phyloP scores from a whole-genome alignment of 2,329 filamentous ascomycete genomes.

The Arthroderma sp. region DNA sequence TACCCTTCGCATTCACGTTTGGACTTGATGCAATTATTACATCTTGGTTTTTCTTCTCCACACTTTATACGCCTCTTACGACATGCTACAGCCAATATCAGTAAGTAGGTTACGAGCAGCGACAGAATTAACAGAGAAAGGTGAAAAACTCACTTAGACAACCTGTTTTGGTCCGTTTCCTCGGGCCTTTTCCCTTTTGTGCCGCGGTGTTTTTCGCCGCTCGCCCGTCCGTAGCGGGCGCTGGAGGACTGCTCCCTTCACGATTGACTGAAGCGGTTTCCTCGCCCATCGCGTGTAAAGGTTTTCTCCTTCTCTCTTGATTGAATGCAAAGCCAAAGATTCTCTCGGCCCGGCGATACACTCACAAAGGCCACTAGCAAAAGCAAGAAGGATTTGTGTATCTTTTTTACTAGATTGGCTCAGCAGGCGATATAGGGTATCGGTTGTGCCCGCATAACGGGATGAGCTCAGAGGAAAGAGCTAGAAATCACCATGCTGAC shows the following conservation, averaged over 20 bases:
- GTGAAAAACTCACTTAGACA: slow-evolving; percentile 59
- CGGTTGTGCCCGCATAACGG: no score
- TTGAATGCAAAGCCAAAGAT: no score
- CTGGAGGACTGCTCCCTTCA: not conserved
- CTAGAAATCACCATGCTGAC: no score
- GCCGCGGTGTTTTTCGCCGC: slow-evolving; percentile 12
- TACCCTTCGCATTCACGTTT: slow-evolving; percentile 34
- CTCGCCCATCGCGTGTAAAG: no score
- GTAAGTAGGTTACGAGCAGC: not conserved
- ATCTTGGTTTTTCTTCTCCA: slow-evolving; percentile 56
- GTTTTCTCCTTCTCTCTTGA: no score
- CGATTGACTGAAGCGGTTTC: not conserved
- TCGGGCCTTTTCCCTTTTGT: slow-evolving; percentile 22
- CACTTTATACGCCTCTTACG: slow-evolving; percentile 94
- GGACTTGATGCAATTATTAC: slow-evolving; percentile 35
- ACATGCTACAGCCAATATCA: slow-evolving; percentile 49
- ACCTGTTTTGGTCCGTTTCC: slow-evolving; percentile 78
- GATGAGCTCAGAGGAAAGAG: no score
- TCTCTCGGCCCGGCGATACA: no score
- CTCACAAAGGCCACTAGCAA: no score
- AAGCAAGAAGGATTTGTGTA: no score
- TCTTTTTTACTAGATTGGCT: no score
- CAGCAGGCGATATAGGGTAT: no score
- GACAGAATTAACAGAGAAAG: not conserved
- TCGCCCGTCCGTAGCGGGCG: slow-evolving; percentile 2